Base-by-base conservation (phyloP, 345 rosid species). In the Mallotus nudiflorus region DNA sequence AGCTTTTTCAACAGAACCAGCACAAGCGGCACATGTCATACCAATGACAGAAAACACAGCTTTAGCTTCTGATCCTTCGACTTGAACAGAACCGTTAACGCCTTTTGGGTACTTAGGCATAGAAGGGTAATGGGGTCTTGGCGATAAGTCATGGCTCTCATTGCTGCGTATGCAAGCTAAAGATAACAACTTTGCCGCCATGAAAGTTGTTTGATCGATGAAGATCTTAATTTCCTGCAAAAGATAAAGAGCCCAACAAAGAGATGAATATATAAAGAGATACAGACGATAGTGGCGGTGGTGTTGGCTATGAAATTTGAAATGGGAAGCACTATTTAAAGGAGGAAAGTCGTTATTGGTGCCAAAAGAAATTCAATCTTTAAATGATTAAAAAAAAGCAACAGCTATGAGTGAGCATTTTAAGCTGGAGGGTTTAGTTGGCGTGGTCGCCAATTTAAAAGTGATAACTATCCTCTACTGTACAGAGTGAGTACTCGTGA, bases 1-100 rank as follows among this genome's bases (percentile, higher is more conserved):
- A 27, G 92, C 96, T 74, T 93, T 93, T 83, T 93, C 98, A 33
- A 91, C 88, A 29, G 98, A 93, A 25, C 92, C 98, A 6, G 97
- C 96, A 56, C 98, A 93, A 37, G 98, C 98, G 1, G 98, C 83
- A 71, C 94, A 89, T 0, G 91, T 85, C 98, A 93, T 88, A 62
- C 98, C 98, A 3, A 61, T n/a, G 4, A 93, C 98, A 3, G 84
- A 78, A 29, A 89, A 88, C 52, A 85, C 72, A 20, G 88, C 96
- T 69, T 76, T 85, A 39, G 82, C 73, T 71, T 81, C 84, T 5
- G 89, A 75, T 4, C 74, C 75, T 56, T 58, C 76, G 15, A 51
- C 78, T n/a, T 44, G 70, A 22, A 29, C 77, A 53, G 85, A 77
- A 12, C n/a, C n/a, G n/a, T n/a, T n/a, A n/a, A 80, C 81, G 1